Evolutionary conservation across 208 protist genomes (phyloP), one percentile per base, ranked within the genome.

Genomic region (Acanthamoeba castellanii): DNA sequence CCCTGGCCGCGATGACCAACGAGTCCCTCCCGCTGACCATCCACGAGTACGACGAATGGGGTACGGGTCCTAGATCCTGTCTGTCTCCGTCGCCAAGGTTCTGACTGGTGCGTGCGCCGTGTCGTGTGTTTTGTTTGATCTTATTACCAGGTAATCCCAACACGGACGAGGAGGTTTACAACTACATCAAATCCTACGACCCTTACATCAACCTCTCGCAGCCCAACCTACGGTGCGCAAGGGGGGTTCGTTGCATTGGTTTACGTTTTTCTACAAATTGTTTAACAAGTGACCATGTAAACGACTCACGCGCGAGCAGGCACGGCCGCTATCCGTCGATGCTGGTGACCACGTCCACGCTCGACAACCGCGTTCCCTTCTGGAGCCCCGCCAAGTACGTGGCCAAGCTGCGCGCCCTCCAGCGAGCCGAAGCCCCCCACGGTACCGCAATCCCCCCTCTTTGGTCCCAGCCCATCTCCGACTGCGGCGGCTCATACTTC

Each of bases 11-110:
- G 27, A 96, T 96, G 95, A 76, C 90, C 30, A 84, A 96, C 50
- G 45, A 50, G 30, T 68, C 95, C 6, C 52, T 95, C 30, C 91
- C 95, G 3, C 37, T 96, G 22, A 96, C 95, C 64, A 55, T 94
- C 27, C 95, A 95, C 32, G 95, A 96, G 57, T 96, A 96, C 59
- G 95, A 96, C 85, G 95, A 96, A 52, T 96, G 95, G 95, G 81
- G 81, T 78, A 78, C 66, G 66, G 1, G 18, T 30, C 13, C 22
- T 22, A 2, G 55, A n/a, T 61, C 55, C 55, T 61, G 55, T 22
- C 55, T n/a, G 16, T 66, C 59, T n/a, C 59, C 20, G 22, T 66
- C 59, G 50, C 55, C 55, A 13, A 61, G 20, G 16, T 61, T 22
- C 55, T 61, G 66, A 25, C 32, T 74, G 25, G n/a, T n/a, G n/a